Base-by-base conservation (phyloP, 805 yeast genomes). In the Saturnispora ahearnii region DNA sequence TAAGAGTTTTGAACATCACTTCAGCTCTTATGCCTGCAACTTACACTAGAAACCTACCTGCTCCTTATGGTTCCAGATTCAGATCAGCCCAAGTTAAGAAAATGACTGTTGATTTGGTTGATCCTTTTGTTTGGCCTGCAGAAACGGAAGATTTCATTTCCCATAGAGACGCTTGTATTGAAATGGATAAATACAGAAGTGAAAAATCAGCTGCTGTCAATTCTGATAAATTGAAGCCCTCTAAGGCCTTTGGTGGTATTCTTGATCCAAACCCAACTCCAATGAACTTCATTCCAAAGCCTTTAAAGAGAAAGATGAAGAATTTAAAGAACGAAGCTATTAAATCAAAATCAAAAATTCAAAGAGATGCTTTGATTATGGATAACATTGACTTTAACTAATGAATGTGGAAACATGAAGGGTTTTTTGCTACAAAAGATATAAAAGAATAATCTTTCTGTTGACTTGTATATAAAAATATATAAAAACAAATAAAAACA, bases 51-150 rank as follows among this genome's bases (percentile, higher is more conserved):
- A 61, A 72, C 21, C 58, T 69, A 53, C 82, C 81, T 48, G 73
- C 73, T 57, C 73, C 74, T 15, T 72, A 74, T 42, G 67, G 76
- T 52, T 83, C 88, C 15, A 81, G 96, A 63, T 79, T 76, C 69
- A 78, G 96, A 68, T 72, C 74, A 7, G 81, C 90, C 1, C 96
- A 88, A 69, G 77, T 79, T 56, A 93, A 93, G 73, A 90, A 89
- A 68, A 93, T 93, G 98, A 91, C 96, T 22, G 84, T 93, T 47
- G 98, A 90, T 59, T 85, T 93, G 91, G 82, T 81, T 51, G 88
- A 91, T 57, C 99, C 99, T 24, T 93, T 93, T 63, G 76, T 93
- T 44, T 93, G 97, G 96, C 99, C 99, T 4, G 83, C 77, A 36
- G 73, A 70, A 42, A 59, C 63, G n/a, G 59, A 59, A 60, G 70